Base-by-base conservation (phyloP, 129 eudicot genomes). In the Calendula officinalis region DNA sequence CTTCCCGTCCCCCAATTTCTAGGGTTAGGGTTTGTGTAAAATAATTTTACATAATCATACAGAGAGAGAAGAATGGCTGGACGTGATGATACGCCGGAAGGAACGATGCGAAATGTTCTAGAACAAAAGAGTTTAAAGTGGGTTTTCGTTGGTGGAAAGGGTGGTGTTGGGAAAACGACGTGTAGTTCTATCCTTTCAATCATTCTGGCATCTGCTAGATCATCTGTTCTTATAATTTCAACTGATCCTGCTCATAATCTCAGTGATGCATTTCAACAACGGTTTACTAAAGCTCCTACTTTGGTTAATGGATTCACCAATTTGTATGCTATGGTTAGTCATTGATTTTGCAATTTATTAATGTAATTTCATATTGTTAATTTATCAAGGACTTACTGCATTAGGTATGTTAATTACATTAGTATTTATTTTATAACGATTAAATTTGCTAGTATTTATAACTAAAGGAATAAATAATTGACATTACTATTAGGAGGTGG, bases 221-320 rank as follows among this genome's bases (percentile, higher is more conserved):
- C 89, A 22, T 92, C 98, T 69, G 98, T 92, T 76, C 89, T 92
- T 33, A 88, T 92, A 8, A 92, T 92, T 30, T 92, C 98, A 70
- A 92, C 96, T 42, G 98, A 92, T 48, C 98, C 98, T 6, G 98
- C 98, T 56, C 98, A 92, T 35, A 92, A 92, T 80, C 90, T 92
- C 45, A 92, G 98, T 68, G 98, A 92, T 77, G 95, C 98, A 1
- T 92, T 92, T 74, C 98, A 92, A 71, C 98, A 92, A 73, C 58
- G 86, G 30, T 92, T 92, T 69, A 85, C 98, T 60, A 92, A 85
- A 65, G 46, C 77, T 40, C 98, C 98, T 30, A 85, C 91, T 13
- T 79, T 92, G 68, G 98, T 92, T 36, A 85, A 77, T 79, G 98
- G 98, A 34, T 92, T 92, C 87, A 53, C 77, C 78, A 92, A 92